Conservation (phyloP, 345 rosid species). For the Eucalyptus erythrocorys region DNA sequence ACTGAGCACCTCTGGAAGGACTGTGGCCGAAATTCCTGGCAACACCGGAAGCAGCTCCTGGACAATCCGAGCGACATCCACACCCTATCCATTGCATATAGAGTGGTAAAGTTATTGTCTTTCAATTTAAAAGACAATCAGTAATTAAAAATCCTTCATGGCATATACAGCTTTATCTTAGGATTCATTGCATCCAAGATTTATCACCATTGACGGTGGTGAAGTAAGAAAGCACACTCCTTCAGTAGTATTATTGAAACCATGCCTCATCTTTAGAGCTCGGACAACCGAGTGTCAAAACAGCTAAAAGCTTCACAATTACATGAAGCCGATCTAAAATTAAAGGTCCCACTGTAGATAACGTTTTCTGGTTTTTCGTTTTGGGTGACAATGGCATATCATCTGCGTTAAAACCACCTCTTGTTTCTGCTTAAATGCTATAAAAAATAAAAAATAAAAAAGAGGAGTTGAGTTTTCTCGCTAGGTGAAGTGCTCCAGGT, state of each 20-base stretch:
- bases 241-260: not conserved
- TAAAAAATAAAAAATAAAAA: not conserved
- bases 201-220: not conserved
- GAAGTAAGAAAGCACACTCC: not conserved
- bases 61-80: conserved; percentile 36
- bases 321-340: not conserved
- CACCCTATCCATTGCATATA: conserved; percentile 18
- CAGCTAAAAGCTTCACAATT: not conserved
- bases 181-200: not conserved
- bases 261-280: not conserved
- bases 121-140: not conserved
- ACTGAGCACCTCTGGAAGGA: conserved; percentile 64
- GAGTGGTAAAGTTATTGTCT: not conserved
- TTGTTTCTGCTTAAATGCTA: not conserved
- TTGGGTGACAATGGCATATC: not conserved
- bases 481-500: not conserved
- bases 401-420: not conserved
- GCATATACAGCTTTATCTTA: not conserved
- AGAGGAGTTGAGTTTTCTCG: not conserved
- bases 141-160: not conserved
- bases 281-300: not conserved
- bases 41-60: conserved; percentile 69
- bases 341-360: not conserved
- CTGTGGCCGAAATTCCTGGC: conserved; percentile 65
- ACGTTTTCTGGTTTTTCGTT: not conserved